These are phyloP conservation scores for Chaetomium tenue DNA, from an alignment of 495 filamentous ascomycete species.

Conservation along the genomic window DNA sequence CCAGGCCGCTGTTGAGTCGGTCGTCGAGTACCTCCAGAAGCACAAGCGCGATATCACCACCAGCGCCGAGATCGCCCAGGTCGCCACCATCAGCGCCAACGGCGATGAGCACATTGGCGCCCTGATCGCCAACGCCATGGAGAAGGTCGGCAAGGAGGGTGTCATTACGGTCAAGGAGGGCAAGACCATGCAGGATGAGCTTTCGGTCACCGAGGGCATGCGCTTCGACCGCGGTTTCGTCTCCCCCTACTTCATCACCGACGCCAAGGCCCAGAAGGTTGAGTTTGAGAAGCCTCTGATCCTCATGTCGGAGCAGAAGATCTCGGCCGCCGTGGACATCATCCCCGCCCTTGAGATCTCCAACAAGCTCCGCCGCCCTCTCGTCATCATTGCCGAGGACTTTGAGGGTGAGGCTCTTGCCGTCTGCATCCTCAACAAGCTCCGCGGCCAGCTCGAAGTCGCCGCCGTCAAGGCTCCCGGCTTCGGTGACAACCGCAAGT, in stretches of 20 bases:
- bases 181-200: slow-evolving; percentile 96
- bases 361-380: slow-evolving; percentile 88
- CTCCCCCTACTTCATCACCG: slow-evolving; percentile 99
- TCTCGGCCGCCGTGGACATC: slow-evolving; percentile 96
- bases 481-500: slow-evolving; percentile 99
- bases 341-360: slow-evolving; percentile 96
- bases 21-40: slow-evolving; percentile 86
- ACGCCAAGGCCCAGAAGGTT: slow-evolving; percentile 95
- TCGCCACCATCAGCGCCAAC: slow-evolving; percentile 97
- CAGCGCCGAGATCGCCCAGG: slow-evolving; percentile 94
- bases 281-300: slow-evolving; percentile 99
- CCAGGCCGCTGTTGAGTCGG: slow-evolving; percentile 91
- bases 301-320: slow-evolving; percentile 99
- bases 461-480: slow-evolving; percentile 98
- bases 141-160: slow-evolving; percentile 99
- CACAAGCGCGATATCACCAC: slow-evolving; percentile 98
- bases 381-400: slow-evolving; percentile 98
- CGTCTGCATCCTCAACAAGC: slow-evolving; percentile 99
- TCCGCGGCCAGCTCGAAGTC: slow-evolving; percentile 97
- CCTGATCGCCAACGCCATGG: slow-evolving; percentile 96
- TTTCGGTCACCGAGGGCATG: slow-evolving; percentile 99
- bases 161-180: slow-evolving; percentile 99
- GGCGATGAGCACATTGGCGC: slow-evolving; percentile 94
- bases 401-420: slow-evolving; percentile 98
- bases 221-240: slow-evolving; percentile 98